Conservation (phyloP, 257 asterid species). For the Leptodermis oblonga region DNA sequence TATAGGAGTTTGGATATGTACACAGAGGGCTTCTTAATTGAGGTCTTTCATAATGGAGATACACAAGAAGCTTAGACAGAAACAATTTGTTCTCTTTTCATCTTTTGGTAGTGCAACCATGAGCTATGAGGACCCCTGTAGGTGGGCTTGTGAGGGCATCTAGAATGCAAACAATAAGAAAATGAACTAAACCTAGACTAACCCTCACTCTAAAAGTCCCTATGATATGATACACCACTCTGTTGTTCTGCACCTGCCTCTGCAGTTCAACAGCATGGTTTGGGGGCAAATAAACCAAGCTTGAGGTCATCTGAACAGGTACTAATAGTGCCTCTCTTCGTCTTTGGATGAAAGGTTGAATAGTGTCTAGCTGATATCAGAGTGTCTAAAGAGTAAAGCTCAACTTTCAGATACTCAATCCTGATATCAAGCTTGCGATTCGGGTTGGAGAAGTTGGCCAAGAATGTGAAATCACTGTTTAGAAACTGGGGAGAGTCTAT, state of each 20-base stretch:
- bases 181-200: conserved; percentile 53
- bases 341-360: conserved; percentile 51
- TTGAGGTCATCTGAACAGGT: conserved; percentile 55
- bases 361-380: conserved; percentile 43
- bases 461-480: conserved; percentile 51
- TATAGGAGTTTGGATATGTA: background rate
- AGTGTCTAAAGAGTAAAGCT: conserved; percentile 55
- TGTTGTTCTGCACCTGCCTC: conserved; percentile 55
- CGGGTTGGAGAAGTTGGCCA: conserved; percentile 82
- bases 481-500: conserved; percentile 45
- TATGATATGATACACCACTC: conserved; percentile 47
- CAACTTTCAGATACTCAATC: conserved; percentile 51
- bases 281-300: conserved; percentile 57
- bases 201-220: conserved; percentile 59
- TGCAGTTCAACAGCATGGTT: conserved; percentile 56
- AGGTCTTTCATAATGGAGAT: background rate
- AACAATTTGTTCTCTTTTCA: conserved; percentile 20
- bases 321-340: conserved; percentile 41
- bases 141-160: conserved; percentile 89
- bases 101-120: conserved; percentile 67
- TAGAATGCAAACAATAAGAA: conserved; percentile 66
- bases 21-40: background rate
- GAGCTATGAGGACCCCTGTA: conserved; percentile 47
- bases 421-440: conserved; percentile 59
- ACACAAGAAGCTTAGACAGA: conserved; percentile 11